These are phyloP conservation scores for Haplosporangium sp. DNA, from an alignment of 371 early-diverging fungal genomes.

Conservation along the genomic window DNA sequence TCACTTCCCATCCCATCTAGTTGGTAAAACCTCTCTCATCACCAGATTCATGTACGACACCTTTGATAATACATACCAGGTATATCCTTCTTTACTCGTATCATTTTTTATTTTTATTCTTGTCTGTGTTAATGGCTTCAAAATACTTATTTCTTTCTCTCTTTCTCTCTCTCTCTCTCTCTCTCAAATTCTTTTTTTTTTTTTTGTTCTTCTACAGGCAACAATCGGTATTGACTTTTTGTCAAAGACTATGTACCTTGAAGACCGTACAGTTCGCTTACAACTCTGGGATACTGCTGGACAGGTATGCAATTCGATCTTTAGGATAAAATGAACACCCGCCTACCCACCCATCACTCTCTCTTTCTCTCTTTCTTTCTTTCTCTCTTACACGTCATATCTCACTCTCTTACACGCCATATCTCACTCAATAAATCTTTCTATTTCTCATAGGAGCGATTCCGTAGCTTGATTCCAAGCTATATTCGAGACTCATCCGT, in stretches of 20 bases:
- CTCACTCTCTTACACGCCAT: no score
- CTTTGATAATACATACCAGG: conserved; percentile 97
- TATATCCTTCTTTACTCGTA: conserved; percentile 21
- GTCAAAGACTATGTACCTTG: conserved; percentile 98
- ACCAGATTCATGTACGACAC: conserved; percentile 99
- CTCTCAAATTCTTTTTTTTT: neutral
- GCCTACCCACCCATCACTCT: no score
- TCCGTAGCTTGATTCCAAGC: conserved; percentile 96
- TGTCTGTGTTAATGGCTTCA: no score
- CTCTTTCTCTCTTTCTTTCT: no score
- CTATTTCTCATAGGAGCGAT: conserved; percentile 78
- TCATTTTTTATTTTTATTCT: no score
- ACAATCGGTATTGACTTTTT: conserved; percentile 99
- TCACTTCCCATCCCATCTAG: conserved; percentile 58
- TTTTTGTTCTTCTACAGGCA: conserved; percentile 67
- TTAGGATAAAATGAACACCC: neutral
- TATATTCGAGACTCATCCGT: conserved; percentile 99
- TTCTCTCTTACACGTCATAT: no score
- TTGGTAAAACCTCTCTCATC: conserved; percentile 99
- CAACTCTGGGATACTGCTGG: conserved; percentile 99
- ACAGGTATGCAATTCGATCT: conserved; percentile 74
- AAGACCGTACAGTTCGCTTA: conserved; percentile 96
- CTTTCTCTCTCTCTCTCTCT: neutral
- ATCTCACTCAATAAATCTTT: neutral
- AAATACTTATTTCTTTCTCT: conserved; percentile 17